These are phyloP conservation scores for Podospora pseudoanserina DNA, from an alignment of 495 filamentous ascomycete genomes.

Conservation along the genomic window DNA sequence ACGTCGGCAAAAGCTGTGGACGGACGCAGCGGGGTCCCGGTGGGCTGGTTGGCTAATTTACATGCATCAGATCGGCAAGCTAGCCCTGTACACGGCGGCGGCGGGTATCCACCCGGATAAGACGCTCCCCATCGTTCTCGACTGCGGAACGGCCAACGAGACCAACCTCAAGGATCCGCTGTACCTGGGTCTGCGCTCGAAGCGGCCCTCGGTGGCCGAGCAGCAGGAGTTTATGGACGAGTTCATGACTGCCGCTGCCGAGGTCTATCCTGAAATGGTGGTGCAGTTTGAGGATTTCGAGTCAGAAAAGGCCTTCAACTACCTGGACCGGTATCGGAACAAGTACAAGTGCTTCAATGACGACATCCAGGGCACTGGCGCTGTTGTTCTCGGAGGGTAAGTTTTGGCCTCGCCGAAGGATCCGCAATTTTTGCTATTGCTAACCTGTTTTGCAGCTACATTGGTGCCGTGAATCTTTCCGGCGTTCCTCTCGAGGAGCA, in stretches of 20 bases:
- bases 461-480: slow-evolving; percentile 88
- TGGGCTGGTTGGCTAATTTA: slow-evolving; percentile 23
- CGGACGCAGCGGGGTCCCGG: slow-evolving; percentile 17
- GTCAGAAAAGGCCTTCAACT: slow-evolving; percentile 86
- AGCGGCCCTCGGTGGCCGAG: slow-evolving; percentile 74
- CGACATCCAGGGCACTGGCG: slow-evolving; percentile 96
- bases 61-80: slow-evolving; percentile 64
- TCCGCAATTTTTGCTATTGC: not conserved
- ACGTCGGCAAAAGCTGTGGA: slow-evolving; percentile 9
- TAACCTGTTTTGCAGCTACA: slow-evolving; percentile 52
- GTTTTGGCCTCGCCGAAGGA: slow-evolving; percentile 20
- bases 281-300: slow-evolving; percentile 99
- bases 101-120: slow-evolving; percentile 91
- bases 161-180: slow-evolving; percentile 82
- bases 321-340: slow-evolving; percentile 81
- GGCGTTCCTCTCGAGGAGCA: slow-evolving; percentile 85
- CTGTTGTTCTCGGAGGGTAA: slow-evolving; percentile 84
- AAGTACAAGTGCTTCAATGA: slow-evolving; percentile 96
- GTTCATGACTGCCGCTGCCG: slow-evolving; percentile 87
- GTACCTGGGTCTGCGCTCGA: slow-evolving; percentile 83
- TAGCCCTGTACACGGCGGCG: slow-evolving; percentile 91
- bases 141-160: slow-evolving; percentile 90
- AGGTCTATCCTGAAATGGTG: slow-evolving; percentile 87
- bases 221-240: slow-evolving; percentile 95
- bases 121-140: slow-evolving; percentile 87